These are phyloP conservation scores for Trichoderma endophyticum DNA, from an alignment of 2,329 filamentous ascomycete genomes.

Conservation along the genomic window DNA sequence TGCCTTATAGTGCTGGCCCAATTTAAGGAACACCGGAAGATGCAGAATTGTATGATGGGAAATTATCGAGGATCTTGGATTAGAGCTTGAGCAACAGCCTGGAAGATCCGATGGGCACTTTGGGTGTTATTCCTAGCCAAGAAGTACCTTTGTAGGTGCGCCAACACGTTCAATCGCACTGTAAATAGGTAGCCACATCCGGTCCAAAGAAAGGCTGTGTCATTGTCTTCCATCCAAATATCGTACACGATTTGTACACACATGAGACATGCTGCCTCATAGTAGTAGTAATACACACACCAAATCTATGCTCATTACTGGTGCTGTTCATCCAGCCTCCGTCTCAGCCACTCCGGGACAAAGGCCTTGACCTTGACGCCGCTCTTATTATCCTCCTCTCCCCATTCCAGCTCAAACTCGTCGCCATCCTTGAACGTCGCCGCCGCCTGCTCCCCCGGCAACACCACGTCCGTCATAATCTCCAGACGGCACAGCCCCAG, in stretches of 20 bases:
- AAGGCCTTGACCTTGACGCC: slow-evolving; percentile 68
- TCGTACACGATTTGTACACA: neutral
- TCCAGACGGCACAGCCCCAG: slow-evolving; percentile 83
- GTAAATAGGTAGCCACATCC: no score
- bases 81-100: no score
- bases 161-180: neutral
- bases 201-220: neutral
- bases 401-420: slow-evolving; percentile 59
- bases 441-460: slow-evolving; percentile 65
- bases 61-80: no score
- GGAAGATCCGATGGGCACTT: no score
- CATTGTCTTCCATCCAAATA: neutral
- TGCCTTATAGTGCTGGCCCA: no score
- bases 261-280: neutral
- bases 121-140: no score
- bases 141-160: neutral
- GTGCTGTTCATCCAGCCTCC: slow-evolving; percentile 35
- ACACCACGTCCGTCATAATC: slow-evolving; percentile 77
- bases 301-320: slow-evolving; percentile 18
- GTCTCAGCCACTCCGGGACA: slow-evolving; percentile 71
- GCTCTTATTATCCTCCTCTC: slow-evolving; percentile 38
- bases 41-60: no score
- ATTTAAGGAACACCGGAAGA: no score
- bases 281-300: neutral
- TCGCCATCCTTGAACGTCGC: slow-evolving; percentile 60